Conservation (phyloP, 1,284 basidiomycete species). For the Ustilago tritici region DNA sequence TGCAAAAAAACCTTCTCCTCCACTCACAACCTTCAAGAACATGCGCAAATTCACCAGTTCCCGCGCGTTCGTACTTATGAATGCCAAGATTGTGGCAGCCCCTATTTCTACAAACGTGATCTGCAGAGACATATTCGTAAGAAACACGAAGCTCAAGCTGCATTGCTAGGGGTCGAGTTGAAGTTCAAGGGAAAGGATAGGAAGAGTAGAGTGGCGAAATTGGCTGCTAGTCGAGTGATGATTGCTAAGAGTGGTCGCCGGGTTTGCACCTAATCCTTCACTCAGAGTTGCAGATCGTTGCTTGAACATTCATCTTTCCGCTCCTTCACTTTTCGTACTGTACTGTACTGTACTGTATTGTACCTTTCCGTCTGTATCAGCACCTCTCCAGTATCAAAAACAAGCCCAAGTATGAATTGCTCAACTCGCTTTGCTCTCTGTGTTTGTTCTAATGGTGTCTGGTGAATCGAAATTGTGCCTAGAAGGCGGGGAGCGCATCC, state of each 20-base stretch:
- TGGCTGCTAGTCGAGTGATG: neutral
- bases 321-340: too few relatives aligned
- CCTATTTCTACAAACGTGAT: slow-evolving; percentile 24
- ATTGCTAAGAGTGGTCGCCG: neutral
- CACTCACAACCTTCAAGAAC: slow-evolving; percentile 29
- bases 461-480: too few relatives aligned
- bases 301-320: too few relatives aligned
- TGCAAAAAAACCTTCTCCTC: slow-evolving; percentile 27
- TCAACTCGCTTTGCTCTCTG: too few relatives aligned
- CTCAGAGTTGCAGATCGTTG: too few relatives aligned
- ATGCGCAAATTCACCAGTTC: slow-evolving; percentile 11
- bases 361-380: too few relatives aligned
- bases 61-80: slow-evolving; percentile 10
- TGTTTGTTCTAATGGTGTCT: too few relatives aligned
- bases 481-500: too few relatives aligned
- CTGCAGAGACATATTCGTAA: slow-evolving; percentile 11
- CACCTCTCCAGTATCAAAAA: too few relatives aligned
- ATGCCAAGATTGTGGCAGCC: neutral
- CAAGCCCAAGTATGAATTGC: too few relatives aligned
- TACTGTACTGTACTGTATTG: too few relatives aligned
- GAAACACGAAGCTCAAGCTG: slow-evolving; percentile 7
- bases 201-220: neutral
- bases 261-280: neutral
- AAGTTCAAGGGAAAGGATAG: neutral
- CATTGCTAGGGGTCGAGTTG: neutral